phyloP scores from a whole-genome alignment of 2,329 filamentous ascomycete genomes.

The Trichothecium sympodiale region DNA sequence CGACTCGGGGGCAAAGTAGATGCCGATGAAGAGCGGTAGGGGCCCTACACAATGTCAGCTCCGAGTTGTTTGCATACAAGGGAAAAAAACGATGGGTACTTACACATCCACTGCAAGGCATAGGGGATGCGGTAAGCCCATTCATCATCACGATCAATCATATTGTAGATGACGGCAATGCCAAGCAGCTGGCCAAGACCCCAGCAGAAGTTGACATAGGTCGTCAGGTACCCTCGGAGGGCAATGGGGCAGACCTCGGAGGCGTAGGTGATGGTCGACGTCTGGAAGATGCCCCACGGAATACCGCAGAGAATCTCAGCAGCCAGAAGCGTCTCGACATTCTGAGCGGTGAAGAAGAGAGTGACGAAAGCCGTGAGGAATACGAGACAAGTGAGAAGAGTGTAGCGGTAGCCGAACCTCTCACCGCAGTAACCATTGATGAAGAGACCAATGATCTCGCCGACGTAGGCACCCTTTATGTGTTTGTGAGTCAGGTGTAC shows the following conservation, averaged over 20 bases:
- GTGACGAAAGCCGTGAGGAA: conserved; percentile 46
- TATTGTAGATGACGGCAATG: conserved; percentile 60
- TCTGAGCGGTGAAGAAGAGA: conserved; percentile 54
- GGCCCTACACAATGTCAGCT: conserved; percentile 27
- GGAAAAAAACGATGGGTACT: too few species aligned
- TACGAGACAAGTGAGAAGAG: conserved; percentile 46
- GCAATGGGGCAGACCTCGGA: conserved; percentile 64
- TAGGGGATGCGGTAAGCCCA: conserved; percentile 63
- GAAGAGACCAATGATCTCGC: conserved; percentile 56
- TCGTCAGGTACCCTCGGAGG: conserved; percentile 60
- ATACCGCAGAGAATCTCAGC: conserved; percentile 55
- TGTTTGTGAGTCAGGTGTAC: conserved; percentile 10
- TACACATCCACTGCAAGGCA: conserved; percentile 65
- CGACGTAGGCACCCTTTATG: conserved; percentile 38
- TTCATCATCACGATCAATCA: conserved; percentile 53
- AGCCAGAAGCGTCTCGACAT: conserved; percentile 44
- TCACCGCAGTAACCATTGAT: conserved; percentile 57
- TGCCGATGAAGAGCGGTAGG: conserved; percentile 51
- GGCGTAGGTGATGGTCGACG: conserved; percentile 53
- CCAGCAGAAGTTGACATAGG: conserved; percentile 71
- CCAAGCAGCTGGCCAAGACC: conserved; percentile 64
- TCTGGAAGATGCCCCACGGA: conserved; percentile 50
- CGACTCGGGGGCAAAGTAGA: conserved; percentile 58
- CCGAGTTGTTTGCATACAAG: too few species aligned
- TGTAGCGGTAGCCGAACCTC: conserved; percentile 56